Evolutionary conservation across 2,329 filamentous ascomycete species (phyloP), one percentile per base, ranked within the genome.

Genomic region (Pseudogymnoascus sp.): DNA sequence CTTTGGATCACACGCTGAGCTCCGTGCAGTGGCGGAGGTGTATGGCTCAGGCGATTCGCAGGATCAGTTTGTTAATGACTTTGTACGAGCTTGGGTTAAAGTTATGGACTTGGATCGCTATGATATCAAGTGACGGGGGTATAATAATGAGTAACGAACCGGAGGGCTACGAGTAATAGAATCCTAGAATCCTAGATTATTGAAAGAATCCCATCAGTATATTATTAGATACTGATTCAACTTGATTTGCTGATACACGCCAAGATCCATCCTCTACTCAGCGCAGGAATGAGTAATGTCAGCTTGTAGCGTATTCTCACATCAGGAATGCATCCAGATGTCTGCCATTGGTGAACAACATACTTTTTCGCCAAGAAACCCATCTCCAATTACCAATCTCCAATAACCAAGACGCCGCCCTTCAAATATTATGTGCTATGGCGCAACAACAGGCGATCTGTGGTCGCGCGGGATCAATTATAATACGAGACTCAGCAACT

Each of bases 91-190:
- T 16, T 85, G 82, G 82, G 74, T 76, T 63, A 86, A 86, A 79
- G 78, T 86, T 18, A 83, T 82, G 79, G 79, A 81, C 65, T 69
- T 81, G 65, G 82, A 86, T 68, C 78, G 82, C 41, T 86, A 78
- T 67, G 82, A 85, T 65, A 63, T 79, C 6, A 67, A 65, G 61
- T 35, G 38, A 25, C 16, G 4, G 12, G 35, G 18, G 11, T 38
- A 30, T n/a, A 60, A 50, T 18, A 50, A 60, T 6, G 25, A 30
- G n/a, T 9, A 25, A n/a, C 11, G 47, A 54, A 35, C 7, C 28
- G 33, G 28, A 20, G n/a, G 47, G 16, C 3, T 54, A 54, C 12
- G 47, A 54, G 47, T 54, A 54, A 54, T 54, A 54, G 33, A 54
- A 54, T 54, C 6, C 28, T 33, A 33, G n/a, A 35, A 54, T 54